Conservation (phyloP, 495 filamentous ascomycete genomes). For the Penicillium mononematosum region DNA sequence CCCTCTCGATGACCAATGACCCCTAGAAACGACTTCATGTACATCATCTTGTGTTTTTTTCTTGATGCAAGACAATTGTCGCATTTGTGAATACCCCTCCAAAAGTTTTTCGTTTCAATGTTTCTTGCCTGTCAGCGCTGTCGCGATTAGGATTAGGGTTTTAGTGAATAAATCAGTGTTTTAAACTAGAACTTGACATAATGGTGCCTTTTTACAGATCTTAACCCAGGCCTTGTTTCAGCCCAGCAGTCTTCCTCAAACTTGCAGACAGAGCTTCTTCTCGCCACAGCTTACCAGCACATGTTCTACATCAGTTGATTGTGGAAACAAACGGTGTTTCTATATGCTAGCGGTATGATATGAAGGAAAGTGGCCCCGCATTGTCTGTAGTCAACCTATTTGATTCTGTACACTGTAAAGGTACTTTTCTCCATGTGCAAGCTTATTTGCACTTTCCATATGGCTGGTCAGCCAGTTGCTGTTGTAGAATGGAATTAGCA, state of each 20-base stretch:
- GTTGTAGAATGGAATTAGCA: background rate
- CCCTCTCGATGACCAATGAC: conserved; percentile 14
- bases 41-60: conserved; percentile 31
- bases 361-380: background rate
- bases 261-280: too few species aligned
- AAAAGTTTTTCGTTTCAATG: conserved; percentile 29
- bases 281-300: background rate
- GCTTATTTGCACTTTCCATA: conserved; percentile 18
- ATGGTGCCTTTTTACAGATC: background rate
- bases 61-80: conserved; percentile 20
- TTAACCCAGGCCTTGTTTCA: background rate
- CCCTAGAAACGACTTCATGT: conserved; percentile 32
- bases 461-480: conserved; percentile 8
- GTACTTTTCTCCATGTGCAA: background rate
- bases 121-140: conserved; percentile 11
- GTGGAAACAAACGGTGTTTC: background rate
- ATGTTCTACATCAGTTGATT: background rate
- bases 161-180: conserved; percentile 4
- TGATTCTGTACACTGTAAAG: background rate
- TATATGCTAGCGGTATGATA: background rate
- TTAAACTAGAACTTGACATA: background rate
- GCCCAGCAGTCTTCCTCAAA: too few species aligned
- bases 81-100: conserved; percentile 41
- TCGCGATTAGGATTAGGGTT: conserved; percentile 8
- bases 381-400: background rate